These are phyloP conservation scores for Sisymbrium altissimum DNA, from an alignment of 345 rosid genomes.

Conservation along the genomic window DNA sequence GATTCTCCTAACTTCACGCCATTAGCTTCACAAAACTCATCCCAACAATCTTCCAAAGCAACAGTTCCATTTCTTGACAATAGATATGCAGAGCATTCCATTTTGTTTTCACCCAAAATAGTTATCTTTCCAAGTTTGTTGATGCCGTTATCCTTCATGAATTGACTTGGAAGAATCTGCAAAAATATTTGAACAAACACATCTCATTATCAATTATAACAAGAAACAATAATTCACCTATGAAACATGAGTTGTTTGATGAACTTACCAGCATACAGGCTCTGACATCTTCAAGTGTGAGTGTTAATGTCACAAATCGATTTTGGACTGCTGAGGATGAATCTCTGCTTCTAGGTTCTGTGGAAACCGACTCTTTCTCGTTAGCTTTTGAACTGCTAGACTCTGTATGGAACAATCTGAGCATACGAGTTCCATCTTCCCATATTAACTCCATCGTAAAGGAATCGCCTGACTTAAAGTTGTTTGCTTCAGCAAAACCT, in stretches of 20 bases:
- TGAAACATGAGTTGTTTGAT: background rate
- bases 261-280: background rate
- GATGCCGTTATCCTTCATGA: slow-evolving; percentile 10
- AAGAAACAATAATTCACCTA: background rate
- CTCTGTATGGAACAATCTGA: too few species aligned
- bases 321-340: background rate
- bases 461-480: too few species aligned
- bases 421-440: too few species aligned
- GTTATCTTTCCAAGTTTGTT: slow-evolving; percentile 10
- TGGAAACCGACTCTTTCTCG: too few species aligned
- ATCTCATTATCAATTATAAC: background rate
- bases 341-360: too few species aligned
- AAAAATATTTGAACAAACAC: background rate
- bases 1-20: background rate
- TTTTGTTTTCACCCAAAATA: background rate
- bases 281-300: background rate
- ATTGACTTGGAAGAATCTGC: slow-evolving; percentile 16
- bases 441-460: too few species aligned
- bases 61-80: background rate
- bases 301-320: background rate
- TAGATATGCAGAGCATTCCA: background rate
- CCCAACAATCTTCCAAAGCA: background rate
- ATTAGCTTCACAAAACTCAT: background rate
- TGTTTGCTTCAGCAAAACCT: too few species aligned
- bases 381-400: too few species aligned